Evolutionary conservation across 2,329 filamentous ascomycete species (phyloP), one percentile per base, ranked within the genome.

Genomic region (Didymellaceae sp.): DNA sequence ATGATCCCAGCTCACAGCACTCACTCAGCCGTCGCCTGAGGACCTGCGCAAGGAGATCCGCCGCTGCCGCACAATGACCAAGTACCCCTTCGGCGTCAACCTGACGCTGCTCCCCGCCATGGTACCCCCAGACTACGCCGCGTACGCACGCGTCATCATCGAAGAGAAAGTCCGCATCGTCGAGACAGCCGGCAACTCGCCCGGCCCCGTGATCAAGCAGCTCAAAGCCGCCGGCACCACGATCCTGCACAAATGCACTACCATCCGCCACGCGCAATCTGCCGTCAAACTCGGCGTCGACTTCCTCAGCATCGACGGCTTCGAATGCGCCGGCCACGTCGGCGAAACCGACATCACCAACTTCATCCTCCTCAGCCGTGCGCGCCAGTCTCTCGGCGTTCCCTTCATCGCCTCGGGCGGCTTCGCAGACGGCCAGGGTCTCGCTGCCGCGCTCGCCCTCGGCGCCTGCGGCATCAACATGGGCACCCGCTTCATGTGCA

Each of bases 401-500:
- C 94, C 94, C 0, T 99, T 97, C 74, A 96, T 99, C 70, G 94
- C 94, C 1, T 95, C 89, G 1, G 94, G 94, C 48, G 94, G 94
- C 2, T 97, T 99, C 70, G 93, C 91, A 10, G 94, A 99, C 72
- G 94, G 94, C 0, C 85, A 96, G 66, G 94, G 94, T 4, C 82
- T 99, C 16, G 94, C 94, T 1, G 94, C 93, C 2, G 94, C 94
- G 6, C 79, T 99, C 62, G 87, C 88, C 31, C 82, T 99, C 10
- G 94, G 94, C 26, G 94, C 94, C 0, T 90, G 90, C 72, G 94
- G 94, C 57, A 87, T 97, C 77, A 99, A 99, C 77, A 99, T 99
- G 94, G 94, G 94, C 50, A 99, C 94, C 8, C 82, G 94, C 32
- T 99, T 97, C 79, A 95, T 99, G 90, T 93, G 89, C 78, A 97